Evolutionary conservation across 495 filamentous ascomycete species (phyloP).

Genomic region (Aspergillus bridgeri): DNA sequence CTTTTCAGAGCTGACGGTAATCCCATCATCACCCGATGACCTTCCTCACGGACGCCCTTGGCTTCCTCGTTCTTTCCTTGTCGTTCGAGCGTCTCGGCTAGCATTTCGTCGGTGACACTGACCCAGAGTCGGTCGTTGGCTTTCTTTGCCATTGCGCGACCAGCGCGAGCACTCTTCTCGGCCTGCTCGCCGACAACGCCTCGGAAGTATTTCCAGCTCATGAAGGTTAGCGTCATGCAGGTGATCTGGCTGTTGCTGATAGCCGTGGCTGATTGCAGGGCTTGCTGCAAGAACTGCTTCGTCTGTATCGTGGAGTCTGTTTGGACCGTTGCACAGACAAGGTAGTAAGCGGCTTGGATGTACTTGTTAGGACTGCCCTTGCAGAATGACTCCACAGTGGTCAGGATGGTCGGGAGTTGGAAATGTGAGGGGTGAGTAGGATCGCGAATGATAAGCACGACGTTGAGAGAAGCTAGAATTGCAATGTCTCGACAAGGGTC

Average conservation of each 20-base stretch:
- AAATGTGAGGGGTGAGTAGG: slow-evolving; percentile 49
- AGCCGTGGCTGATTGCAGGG: slow-evolving; percentile 54
- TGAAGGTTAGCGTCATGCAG: slow-evolving; percentile 77
- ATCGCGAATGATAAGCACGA: slow-evolving; percentile 74
- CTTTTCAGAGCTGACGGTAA: slow-evolving; percentile 44
- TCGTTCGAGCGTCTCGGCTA: slow-evolving; percentile 68
- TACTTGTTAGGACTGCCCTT: slow-evolving; percentile 64
- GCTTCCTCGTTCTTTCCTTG: slow-evolving; percentile 68
- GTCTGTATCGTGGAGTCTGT: slow-evolving; percentile 63
- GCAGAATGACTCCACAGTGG: slow-evolving; percentile 65
- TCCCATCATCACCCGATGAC: slow-evolving; percentile 39
- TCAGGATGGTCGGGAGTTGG: slow-evolving; percentile 51
- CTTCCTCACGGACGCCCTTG: slow-evolving; percentile 39
- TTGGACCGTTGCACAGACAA: slow-evolving; percentile 68
- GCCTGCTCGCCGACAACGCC: slow-evolving; percentile 86
- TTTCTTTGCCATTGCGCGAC: slow-evolving; percentile 67
- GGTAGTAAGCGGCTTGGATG: slow-evolving; percentile 71
- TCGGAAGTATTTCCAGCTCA: slow-evolving; percentile 81
- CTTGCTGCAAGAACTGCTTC: slow-evolving; percentile 71
- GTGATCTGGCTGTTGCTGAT: slow-evolving; percentile 67
- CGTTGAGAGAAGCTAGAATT: slow-evolving; percentile 77
- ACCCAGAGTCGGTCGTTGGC: slow-evolving; percentile 78
- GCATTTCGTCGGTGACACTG: slow-evolving; percentile 77
- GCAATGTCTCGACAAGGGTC: slow-evolving; percentile 66
- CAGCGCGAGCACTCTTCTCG: slow-evolving; percentile 79